Evolutionary conservation across 805 yeast genomes (phyloP), one percentile per base, ranked within the genome.

Genomic region (Monosporozyma yasuniensis): DNA sequence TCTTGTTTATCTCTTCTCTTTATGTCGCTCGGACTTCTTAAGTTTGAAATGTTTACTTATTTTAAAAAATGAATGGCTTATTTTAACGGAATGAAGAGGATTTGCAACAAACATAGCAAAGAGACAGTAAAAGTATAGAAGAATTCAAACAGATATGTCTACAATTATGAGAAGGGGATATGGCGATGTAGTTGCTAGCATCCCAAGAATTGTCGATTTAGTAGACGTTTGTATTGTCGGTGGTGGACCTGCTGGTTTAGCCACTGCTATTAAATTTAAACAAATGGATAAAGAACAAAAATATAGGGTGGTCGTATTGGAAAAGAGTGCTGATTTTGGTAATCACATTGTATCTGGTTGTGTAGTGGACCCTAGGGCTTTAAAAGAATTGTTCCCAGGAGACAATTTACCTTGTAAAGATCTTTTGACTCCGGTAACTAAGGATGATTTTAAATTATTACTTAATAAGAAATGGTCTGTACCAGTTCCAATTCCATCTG

Each of bases 161-260:
- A 21, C 25, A 28, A 19, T 46, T 4, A 9, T 39, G 25, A 47
- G 39, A 42, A 19, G 49, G 8, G 11, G 21, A 4, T 47, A 47
- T 25, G 12, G 44, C 14, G 28, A 25, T n/a, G 37, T 27, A 3
- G 27, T 32, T 16, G 19, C 41, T 9, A 19, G 38, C 18, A 44
- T 42, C n/a, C 53, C 52, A 54, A 73, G 98, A 50, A 95, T 86
- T 5, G 78, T 75, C 12, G 99, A 93, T 61, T 78, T 79, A 30
- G 96, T 87, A 12, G 99, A 93, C 66, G 96, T 93, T 21, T 86
- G 95, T 60, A 88, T 93, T 47, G 96, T 93, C 2, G 99, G 99
- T 42, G 98, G 95, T 34, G 99, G 99, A 0, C 98, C 98, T 6
- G 95, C 98, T 1, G 99, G 99, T 3, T 72, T 93, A 47, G 90